These are phyloP conservation scores for Salvia miltiorrhiza DNA, from an alignment of 257 asterid species.

Conservation along the genomic window DNA sequence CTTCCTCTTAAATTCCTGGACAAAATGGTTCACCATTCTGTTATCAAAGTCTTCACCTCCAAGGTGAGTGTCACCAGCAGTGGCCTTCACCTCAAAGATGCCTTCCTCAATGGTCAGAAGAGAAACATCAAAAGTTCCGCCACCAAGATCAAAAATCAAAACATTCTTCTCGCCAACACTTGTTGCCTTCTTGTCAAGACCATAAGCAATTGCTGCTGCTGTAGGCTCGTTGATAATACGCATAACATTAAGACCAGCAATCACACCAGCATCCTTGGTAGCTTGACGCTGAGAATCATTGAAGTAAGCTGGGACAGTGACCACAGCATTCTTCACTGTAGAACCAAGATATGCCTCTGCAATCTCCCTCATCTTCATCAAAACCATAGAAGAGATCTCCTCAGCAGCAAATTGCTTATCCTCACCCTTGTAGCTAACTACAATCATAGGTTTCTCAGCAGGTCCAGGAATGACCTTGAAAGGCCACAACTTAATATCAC, in stretches of 20 bases:
- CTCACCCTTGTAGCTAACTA: constrained; percentile 48
- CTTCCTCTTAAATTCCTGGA: constrained; percentile 84
- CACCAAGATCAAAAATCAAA: constrained; percentile 53
- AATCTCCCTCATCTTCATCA: constrained; percentile 54
- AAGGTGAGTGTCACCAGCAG: constrained; percentile 63
- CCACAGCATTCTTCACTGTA: constrained; percentile 44
- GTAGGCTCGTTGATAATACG: constrained; percentile 56
- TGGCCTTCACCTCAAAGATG: constrained; percentile 60
- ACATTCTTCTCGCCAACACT: constrained; percentile 57
- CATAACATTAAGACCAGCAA: constrained; percentile 51
- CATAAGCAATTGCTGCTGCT: constrained; percentile 54
- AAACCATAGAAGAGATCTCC: constrained; percentile 54
- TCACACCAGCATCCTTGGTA: constrained; percentile 53
- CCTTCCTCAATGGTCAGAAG: constrained; percentile 60
- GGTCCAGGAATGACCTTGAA: constrained; percentile 43
- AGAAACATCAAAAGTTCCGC: constrained; percentile 58
- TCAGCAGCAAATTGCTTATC: constrained; percentile 59
- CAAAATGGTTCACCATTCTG: constrained; percentile 78
- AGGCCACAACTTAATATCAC: constrained; percentile 56
- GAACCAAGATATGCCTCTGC: constrained; percentile 52
- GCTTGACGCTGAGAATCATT: constrained; percentile 56
- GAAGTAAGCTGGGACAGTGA: constrained; percentile 55
- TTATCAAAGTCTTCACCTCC: constrained; percentile 68
- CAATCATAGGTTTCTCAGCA: constrained; percentile 50
- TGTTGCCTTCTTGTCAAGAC: constrained; percentile 58